Evolutionary conservation across 2,329 filamentous ascomycete species (phyloP).

Genomic region (Byssothecium circinans): DNA sequence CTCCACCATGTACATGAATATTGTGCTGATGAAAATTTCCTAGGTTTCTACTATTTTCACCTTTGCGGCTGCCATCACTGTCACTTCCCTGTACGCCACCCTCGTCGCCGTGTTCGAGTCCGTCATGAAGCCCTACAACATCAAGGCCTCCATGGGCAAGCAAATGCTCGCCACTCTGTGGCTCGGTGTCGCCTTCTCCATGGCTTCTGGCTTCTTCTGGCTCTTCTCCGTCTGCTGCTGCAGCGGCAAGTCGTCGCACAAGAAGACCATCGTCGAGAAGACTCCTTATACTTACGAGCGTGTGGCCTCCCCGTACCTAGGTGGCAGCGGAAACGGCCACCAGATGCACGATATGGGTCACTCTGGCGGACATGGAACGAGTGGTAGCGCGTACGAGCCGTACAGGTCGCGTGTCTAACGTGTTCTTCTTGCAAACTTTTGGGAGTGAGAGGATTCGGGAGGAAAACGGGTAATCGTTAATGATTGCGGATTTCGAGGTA

Average conservation of each 20-base stretch:
- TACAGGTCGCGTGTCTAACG: conserved; percentile 31
- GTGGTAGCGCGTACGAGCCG: conserved; percentile 47
- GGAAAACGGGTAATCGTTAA: background rate
- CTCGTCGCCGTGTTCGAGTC: conserved; percentile 70
- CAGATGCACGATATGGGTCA: conserved; percentile 3
- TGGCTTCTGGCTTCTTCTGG: conserved; percentile 85
- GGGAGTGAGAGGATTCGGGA: background rate
- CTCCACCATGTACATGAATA: conserved; percentile 34
- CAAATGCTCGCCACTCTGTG: conserved; percentile 73
- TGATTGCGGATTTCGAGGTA: background rate
- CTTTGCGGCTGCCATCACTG: conserved; percentile 68
- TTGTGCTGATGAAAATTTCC: conserved; percentile 10
- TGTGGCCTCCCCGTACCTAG: conserved; percentile 49
- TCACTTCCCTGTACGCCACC: conserved; percentile 72
- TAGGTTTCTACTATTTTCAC: conserved; percentile 59
- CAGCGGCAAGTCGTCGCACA: conserved; percentile 61
- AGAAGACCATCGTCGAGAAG: conserved; percentile 58
- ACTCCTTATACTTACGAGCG: conserved; percentile 64
- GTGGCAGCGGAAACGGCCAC: conserved; percentile 35
- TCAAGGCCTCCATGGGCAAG: conserved; percentile 66
- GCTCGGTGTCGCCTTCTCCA: conserved; percentile 76
- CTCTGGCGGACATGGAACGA: conserved; percentile 20
- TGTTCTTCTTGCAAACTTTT: background rate
- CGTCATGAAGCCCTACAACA: conserved; percentile 70
- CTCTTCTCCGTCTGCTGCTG: conserved; percentile 90